These are phyloP conservation scores for Myrmaecium sp. DNA, from an alignment of 2,329 filamentous ascomycete genomes.

Conservation along the genomic window DNA sequence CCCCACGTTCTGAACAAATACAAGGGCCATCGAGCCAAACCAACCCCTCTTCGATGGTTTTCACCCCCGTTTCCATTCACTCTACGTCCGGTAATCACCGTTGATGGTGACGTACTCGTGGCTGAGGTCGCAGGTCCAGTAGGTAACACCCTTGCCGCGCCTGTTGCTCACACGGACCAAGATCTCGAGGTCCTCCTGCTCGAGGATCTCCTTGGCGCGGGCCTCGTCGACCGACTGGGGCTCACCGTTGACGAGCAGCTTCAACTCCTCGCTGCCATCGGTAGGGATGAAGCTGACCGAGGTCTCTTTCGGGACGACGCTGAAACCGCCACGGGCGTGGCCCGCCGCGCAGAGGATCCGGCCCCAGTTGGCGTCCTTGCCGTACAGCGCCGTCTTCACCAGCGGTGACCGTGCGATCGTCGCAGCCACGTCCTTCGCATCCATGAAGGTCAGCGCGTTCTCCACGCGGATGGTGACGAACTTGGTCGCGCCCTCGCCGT, in stretches of 20 bases:
- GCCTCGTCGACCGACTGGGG: constrained; percentile 64
- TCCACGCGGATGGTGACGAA: constrained; percentile 85
- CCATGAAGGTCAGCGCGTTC: constrained; percentile 50
- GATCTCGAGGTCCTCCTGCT: constrained; percentile 63
- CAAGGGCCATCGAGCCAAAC: no score
- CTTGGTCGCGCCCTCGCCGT: constrained; percentile 95
- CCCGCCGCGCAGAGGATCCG: constrained; percentile 90
- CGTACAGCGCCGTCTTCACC: constrained; percentile 94
- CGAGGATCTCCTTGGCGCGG: constrained; percentile 60
- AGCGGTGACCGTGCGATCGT: constrained; percentile 82
- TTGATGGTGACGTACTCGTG: constrained; percentile 65
- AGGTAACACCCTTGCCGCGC: constrained; percentile 43
- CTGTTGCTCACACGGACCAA: constrained; percentile 55
- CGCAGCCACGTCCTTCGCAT: constrained; percentile 64
- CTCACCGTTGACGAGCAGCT: constrained; percentile 62
- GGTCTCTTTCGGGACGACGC: constrained; percentile 52
- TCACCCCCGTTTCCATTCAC: no score
- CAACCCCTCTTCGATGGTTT: no score
- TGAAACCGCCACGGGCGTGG: constrained; percentile 50
- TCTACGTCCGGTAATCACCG: constrained; percentile 46
- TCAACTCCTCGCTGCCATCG: constrained; percentile 61
- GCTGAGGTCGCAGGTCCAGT: constrained; percentile 78
- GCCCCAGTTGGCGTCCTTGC: constrained; percentile 96
- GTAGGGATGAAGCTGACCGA: constrained; percentile 64
- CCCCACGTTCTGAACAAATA: no score